Conservation (phyloP, 2,329 filamentous ascomycete species). For the Fusarium buharicum region DNA sequence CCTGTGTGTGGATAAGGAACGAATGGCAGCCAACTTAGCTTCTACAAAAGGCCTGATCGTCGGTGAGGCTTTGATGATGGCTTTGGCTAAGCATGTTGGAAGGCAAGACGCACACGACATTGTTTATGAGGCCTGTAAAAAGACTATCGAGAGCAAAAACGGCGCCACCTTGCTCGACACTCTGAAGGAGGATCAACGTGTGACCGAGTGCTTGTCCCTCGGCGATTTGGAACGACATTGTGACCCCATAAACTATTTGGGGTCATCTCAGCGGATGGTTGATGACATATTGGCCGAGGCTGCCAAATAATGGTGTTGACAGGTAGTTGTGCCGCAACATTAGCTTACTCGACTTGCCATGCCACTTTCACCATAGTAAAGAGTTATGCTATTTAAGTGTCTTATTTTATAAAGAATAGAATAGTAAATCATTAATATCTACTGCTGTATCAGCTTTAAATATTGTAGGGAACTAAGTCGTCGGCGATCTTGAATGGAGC, state of each 20-base stretch:
- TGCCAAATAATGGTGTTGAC: no score
- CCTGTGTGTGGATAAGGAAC: constrained; percentile 59
- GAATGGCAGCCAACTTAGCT: constrained; percentile 62
- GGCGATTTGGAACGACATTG: constrained; percentile 2
- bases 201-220: no score
- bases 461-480: no score
- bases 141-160: constrained; percentile 17
- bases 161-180: background rate
- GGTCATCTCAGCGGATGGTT: background rate
- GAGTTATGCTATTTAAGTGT: no score
- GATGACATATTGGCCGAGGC: background rate
- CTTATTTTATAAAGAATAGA: no score
- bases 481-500: background rate
- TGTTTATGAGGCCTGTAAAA: constrained; percentile 63
- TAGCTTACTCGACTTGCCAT: no score
- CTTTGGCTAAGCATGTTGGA: constrained; percentile 62
- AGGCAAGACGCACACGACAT: constrained; percentile 65
- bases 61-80: constrained; percentile 71
- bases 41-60: constrained; percentile 65
- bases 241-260: constrained; percentile 20
- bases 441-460: no score
- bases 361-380: no score
- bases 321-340: no score
- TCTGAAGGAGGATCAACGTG: background rate
- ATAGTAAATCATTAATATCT: no score